Base-by-base conservation (phyloP, 192 early-diverging fungal species). In the Umbelopsis isabellina region DNA sequence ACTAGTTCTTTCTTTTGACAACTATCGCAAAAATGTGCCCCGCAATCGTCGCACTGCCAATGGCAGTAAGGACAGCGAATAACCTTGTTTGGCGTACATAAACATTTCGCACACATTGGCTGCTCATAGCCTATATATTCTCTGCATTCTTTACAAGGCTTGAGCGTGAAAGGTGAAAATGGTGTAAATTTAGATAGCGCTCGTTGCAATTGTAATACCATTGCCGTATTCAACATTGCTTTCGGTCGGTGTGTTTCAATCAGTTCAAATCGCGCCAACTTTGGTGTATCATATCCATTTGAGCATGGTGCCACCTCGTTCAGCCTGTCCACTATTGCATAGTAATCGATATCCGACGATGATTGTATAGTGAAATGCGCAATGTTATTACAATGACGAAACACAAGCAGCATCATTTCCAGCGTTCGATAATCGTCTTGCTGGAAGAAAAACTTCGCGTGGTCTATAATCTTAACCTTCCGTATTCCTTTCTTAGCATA, bases 1-100 rank as follows among this genome's bases (percentile, higher is more conserved):
- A 61, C 55, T n/a, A 61, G 25, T 35, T 61, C 55, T 2, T 35
- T 61, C 13, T 61, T 61, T 25, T 61, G 55, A n/a, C 55, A 61
- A 35, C 0, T 30, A 25, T 61, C 55, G 30, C 55, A 61, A 33
- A 61, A 61, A 35, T 61, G 55, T 35, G 30, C 25, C 2, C 55
- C 55, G 25, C 55, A 61, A 30, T 61, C 55, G 30, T 61, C 55
- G 30, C 55, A 61, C 13, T 61, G 55, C 55, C 55, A 61, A 33
- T 61, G 55, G 16, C 55, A 61, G 37, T 35, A 61, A 1, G 55
- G 55, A 25, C 55, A 61, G 9, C 55, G 25, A 35, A 61, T 61
- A 25, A 30, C 55, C 0, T 61, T 30, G 4, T 25, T 16, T 16
- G 27, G 55, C 18, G 55, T 27, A 18, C 27, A 35, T 10, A 37